Evolutionary conservation across 495 filamentous ascomycete genomes (phyloP).

Genomic region (Umbilicaria muhlenbergii): DNA sequence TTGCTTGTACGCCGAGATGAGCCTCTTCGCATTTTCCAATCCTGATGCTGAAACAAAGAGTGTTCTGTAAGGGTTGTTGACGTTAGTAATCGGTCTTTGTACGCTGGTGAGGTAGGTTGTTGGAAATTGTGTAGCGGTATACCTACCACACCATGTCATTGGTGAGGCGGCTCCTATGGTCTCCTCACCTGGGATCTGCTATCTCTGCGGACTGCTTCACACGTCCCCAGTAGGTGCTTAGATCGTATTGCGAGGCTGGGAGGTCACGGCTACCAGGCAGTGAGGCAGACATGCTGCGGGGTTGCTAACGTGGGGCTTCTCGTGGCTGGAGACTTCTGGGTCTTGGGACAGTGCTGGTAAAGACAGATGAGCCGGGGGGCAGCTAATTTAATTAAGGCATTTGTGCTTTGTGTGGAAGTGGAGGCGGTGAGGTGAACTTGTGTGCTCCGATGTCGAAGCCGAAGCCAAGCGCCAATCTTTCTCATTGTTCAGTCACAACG

Average conservation of each 20-base stretch:
- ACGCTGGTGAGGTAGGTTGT: background rate
- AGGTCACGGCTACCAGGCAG: slow-evolving; percentile 74
- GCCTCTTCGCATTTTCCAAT: slow-evolving; percentile 66
- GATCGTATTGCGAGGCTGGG: slow-evolving; percentile 79
- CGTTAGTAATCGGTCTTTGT: background rate
- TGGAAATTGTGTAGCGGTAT: slow-evolving; percentile 2
- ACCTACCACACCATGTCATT: slow-evolving; percentile 12
- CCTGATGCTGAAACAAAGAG: slow-evolving; percentile 58
- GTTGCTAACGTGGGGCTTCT: background rate
- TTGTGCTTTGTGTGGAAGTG: background rate
- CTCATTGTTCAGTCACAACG: no score
- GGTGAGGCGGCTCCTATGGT: slow-evolving; percentile 8
- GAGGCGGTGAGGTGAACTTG: no score
- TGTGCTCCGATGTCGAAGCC: no score
- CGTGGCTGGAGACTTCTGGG: background rate
- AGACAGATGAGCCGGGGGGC: slow-evolving; percentile 1
- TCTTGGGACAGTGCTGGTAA: background rate
- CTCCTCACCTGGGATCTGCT: slow-evolving; percentile 82
- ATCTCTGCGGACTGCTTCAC: slow-evolving; percentile 82
- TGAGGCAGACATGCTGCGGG: slow-evolving; percentile 63
- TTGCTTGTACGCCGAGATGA: slow-evolving; percentile 69
- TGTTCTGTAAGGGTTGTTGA: slow-evolving; percentile 36
- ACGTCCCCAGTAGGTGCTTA: slow-evolving; percentile 87
- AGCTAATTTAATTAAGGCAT: background rate
- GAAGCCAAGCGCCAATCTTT: no score